Conservation (phyloP, 257 asterid genomes). For the Jacaranda copaia region DNA sequence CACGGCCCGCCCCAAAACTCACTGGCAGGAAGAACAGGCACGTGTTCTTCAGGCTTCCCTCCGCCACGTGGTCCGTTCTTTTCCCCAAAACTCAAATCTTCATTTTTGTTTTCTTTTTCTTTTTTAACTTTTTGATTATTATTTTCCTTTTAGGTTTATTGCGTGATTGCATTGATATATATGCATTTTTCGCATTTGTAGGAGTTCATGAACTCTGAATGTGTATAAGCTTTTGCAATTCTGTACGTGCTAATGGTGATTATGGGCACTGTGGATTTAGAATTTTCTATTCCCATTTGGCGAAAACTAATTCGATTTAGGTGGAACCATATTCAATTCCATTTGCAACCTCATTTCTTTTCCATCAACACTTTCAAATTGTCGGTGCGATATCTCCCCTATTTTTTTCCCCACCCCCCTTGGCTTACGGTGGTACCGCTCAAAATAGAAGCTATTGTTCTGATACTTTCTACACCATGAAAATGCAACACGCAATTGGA, state of each 20-base stretch:
- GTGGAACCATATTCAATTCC: constrained; percentile 3
- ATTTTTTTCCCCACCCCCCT: not conserved
- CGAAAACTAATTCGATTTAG: constrained; percentile 3
- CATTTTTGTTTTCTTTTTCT: constrained; percentile 5
- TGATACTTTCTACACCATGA: not conserved
- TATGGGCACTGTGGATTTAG: constrained; percentile 24
- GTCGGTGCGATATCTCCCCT: not conserved
- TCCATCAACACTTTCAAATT: not conserved
- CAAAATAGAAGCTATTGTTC: constrained; percentile 3
- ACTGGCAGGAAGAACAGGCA: constrained; percentile 78
- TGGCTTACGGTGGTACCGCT: not conserved
- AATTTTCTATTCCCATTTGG: constrained; percentile 12
- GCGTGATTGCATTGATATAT: not conserved
- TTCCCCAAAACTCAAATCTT: not conserved
- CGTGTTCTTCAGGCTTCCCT: constrained; percentile 87
- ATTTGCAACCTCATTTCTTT: not conserved
- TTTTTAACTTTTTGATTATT: not conserved
- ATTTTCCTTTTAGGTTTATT: not conserved
- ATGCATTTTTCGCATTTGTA: not conserved
- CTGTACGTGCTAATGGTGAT: not conserved
- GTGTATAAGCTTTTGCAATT: not conserved
- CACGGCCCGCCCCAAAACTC: constrained; percentile 51
- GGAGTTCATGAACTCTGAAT: constrained; percentile 4
- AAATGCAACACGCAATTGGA: not conserved
- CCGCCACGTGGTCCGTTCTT: constrained; percentile 69